A percentile compares a stretch with the other conserved stretches of the same genome.
Conservation (phyloP, 176 grass and related monocot genomes). For the Thinopyrum elongatum region DNA sequence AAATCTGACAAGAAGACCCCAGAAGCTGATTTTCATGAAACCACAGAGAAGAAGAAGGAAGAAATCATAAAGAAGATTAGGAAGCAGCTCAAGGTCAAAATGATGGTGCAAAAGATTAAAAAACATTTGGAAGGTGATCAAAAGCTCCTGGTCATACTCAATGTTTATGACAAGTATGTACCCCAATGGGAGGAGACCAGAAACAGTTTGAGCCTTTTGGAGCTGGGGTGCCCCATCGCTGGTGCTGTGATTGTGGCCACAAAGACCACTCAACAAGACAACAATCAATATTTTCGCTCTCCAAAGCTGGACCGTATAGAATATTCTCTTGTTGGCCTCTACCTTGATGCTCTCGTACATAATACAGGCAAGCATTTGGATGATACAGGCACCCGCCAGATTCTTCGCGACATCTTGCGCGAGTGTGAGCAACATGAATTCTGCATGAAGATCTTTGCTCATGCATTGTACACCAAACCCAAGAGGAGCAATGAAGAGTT, state of each 20-base stretch:
- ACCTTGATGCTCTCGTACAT: rapidly evolving
- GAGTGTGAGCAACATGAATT: neutral
- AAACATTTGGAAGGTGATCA: neutral
- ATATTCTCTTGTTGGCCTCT: neutral
- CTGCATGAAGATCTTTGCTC: neutral
- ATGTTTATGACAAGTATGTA: neutral
- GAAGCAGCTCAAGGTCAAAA: neutral
- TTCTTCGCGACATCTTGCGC: neutral
- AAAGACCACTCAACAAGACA: neutral
- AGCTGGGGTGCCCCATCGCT: neutral
- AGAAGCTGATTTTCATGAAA: no score
- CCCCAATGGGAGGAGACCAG: neutral
- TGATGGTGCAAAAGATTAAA: neutral
- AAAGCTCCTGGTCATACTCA: neutral
- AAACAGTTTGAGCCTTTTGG: neutral
- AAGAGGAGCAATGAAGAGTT: neutral
- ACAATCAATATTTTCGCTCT: neutral
- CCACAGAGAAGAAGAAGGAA: neutral
- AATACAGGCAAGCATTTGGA: neutral
- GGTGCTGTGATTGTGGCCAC: neutral
- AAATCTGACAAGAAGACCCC: no score
- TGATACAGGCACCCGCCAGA: rapidly evolving
- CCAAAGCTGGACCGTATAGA: neutral
- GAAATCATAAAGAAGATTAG: neutral
- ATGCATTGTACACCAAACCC: neutral